These are phyloP conservation scores for Aspergillus floridensis DNA, from an alignment of 2,329 filamentous ascomycete genomes.

Conservation along the genomic window DNA sequence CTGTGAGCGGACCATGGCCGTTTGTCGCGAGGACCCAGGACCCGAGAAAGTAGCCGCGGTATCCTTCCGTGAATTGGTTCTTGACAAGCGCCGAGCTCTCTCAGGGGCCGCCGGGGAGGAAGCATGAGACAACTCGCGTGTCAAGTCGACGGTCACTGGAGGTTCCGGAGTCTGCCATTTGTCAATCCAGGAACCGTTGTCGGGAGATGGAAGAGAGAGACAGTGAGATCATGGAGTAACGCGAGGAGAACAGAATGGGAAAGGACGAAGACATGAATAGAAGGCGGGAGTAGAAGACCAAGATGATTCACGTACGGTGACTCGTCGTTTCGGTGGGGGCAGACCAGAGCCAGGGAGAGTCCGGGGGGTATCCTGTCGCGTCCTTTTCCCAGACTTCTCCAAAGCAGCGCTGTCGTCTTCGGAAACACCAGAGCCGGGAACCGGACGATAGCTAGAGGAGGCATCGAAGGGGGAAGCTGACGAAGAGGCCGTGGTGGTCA, in stretches of 20 bases:
- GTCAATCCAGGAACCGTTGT: slow-evolving; percentile 41
- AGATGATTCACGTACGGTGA: slow-evolving; percentile 46
- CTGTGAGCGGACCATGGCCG: slow-evolving; percentile 39
- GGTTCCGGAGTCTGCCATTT: slow-evolving; percentile 43
- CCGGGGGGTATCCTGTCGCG: slow-evolving; percentile 42
- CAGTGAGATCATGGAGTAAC: slow-evolving; percentile 17
- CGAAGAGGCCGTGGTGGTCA: slow-evolving; percentile 26
- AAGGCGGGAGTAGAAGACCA: slow-evolving; percentile 38
- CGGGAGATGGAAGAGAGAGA: slow-evolving; percentile 22
- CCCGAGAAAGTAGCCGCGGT: slow-evolving; percentile 22
- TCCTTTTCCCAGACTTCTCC: slow-evolving; percentile 41
- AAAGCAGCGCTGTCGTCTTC: slow-evolving; percentile 22
- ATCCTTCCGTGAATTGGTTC: slow-evolving; percentile 29
- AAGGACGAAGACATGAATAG: slow-evolving; percentile 22
- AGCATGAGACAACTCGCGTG: slow-evolving; percentile 30
- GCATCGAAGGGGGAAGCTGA: slow-evolving; percentile 13
- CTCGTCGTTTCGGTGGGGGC: slow-evolving; percentile 44
- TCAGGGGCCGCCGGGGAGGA: slow-evolving; percentile 28
- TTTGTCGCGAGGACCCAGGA: slow-evolving; percentile 30
- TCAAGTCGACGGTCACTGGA: slow-evolving; percentile 31
- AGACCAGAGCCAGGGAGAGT: slow-evolving; percentile 40
- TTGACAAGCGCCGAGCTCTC: slow-evolving; percentile 23
- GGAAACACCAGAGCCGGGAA: slow-evolving; percentile 19
- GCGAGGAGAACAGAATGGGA: slow-evolving; percentile 25
- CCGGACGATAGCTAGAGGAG: slow-evolving; percentile 20